Evolutionary conservation across 257 asterid genomes (phyloP), one percentile per base, ranked within the genome.

Genomic region (Henckelia pumila): DNA sequence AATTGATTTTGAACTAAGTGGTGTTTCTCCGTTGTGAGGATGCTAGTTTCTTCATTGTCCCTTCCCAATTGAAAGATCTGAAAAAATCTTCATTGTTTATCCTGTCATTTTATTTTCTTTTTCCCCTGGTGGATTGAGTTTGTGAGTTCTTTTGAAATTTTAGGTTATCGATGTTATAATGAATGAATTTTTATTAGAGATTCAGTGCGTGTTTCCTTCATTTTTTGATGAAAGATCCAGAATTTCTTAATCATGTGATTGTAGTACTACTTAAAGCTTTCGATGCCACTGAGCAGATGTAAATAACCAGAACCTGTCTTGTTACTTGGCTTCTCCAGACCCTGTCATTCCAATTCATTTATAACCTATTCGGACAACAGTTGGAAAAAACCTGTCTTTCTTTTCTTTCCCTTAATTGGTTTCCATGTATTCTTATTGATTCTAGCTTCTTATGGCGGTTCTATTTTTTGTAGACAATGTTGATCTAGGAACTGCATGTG

Each of bases 401-500:
- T 9, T 2, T 60, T 26, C 37, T 24, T 52, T 25, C 10, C 25
- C 64, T 30, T 29, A 13, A 29, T 52, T 68, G 33, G 23, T 14
- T 53, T 62, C 35, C 58, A 29, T 24, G 26, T 47, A 4, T 25
- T 11, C 13, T 1, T 14, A 13, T 59, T 47, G 21, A 7, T 25
- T 17, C 40, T 23, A 19, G 21, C 14, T 10, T 28, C 0, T 3
- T 63, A 7, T 64, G 4, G 50, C 13, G 21, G 50, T 40, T 47
- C 53, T 47, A 16, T 16, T 1, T 47, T 62, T 32, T 72, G 23
- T 56, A 86, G 96, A 89, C 73, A 89, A 89, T 63, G 92, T 86
- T 74, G 96, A 89, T 77, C 82, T 89, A 21, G 96, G 96, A 68
- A 89, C 95, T 4, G 90, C 87, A 0, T 86, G 92, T 50, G 95